These are phyloP conservation scores for Cryptosporidium canis DNA, from an alignment of 169 alveolate species.

Conservation along the genomic window DNA sequence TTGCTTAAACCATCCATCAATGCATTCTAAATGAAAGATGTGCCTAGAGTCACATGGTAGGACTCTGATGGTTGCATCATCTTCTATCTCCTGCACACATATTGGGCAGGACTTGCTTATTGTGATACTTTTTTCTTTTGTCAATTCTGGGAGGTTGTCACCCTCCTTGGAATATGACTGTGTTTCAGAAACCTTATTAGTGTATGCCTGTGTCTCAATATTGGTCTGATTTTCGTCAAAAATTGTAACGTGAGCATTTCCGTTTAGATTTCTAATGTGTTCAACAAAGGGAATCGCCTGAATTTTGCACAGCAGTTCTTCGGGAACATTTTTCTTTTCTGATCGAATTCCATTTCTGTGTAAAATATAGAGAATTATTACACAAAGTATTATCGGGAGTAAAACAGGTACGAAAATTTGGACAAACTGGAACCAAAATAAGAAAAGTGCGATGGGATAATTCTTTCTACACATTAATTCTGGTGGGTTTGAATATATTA, in stretches of 20 bases:
- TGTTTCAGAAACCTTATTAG: not conserved
- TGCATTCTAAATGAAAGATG: slow-evolving; percentile 56
- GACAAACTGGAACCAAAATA: slow-evolving; percentile 64
- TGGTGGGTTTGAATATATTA: slow-evolving; percentile 58
- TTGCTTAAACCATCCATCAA: slow-evolving; percentile 69
- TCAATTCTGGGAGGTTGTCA: not conserved
- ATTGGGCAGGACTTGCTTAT: slow-evolving; percentile 53
- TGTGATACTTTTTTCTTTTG: slow-evolving; percentile 35
- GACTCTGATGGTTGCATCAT: slow-evolving; percentile 35
- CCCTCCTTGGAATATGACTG: not conserved
- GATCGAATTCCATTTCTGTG: slow-evolving; percentile 64
- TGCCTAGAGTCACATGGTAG: slow-evolving; percentile 63
- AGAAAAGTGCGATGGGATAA: slow-evolving; percentile 31
- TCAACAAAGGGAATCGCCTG: slow-evolving; percentile 49
- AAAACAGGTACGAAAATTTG: slow-evolving; percentile 48
- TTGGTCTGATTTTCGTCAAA: slow-evolving; percentile 34
- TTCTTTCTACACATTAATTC: slow-evolving; percentile 31
- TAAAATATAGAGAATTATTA: slow-evolving; percentile 11
- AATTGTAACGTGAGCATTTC: slow-evolving; percentile 22
- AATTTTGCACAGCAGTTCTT: slow-evolving; percentile 45
- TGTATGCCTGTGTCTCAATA: not conserved
- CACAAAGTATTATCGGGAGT: slow-evolving; percentile 48
- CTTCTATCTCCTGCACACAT: slow-evolving; percentile 70
- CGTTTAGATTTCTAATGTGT: slow-evolving; percentile 27
- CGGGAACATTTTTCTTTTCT: slow-evolving; percentile 39